Evolutionary conservation across 257 asterid species (phyloP).

Genomic region (Lycium barbarum): DNA sequence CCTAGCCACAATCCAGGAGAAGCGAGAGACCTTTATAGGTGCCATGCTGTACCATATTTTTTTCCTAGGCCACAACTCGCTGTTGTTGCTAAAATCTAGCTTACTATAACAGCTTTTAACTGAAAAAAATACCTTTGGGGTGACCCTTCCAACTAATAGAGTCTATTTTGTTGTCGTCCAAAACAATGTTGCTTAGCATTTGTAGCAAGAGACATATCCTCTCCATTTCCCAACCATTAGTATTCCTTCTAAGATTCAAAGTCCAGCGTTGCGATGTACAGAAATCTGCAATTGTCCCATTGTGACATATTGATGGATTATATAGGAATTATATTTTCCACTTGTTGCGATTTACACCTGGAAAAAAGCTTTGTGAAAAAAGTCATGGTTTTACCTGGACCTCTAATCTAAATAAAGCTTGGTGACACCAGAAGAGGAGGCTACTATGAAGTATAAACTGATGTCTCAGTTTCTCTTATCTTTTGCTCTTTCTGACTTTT

Average conservation of each 20-base stretch:
- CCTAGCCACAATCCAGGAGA: constrained; percentile 10
- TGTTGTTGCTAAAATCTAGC: neutral
- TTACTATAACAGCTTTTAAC: neutral
- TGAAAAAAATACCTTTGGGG: neutral
- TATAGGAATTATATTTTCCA: constrained; percentile 12
- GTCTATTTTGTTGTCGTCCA: neutral
- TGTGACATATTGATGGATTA: neutral
- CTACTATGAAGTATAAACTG: neutral
- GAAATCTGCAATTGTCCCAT: neutral
- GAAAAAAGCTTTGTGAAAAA: neutral
- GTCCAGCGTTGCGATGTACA: neutral
- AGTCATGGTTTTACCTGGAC: neutral
- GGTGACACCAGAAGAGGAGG: constrained; percentile 20
- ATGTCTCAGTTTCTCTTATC: neutral
- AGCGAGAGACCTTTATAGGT: neutral
- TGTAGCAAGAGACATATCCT: neutral
- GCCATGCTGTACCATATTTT: neutral
- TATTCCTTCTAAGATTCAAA: constrained; percentile 12
- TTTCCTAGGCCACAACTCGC: neutral
- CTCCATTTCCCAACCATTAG: neutral
- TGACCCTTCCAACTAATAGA: constrained; percentile 9
- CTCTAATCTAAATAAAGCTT: constrained; percentile 23
- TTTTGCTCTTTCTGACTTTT: neutral
- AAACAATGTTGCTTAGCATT: constrained; percentile 1
- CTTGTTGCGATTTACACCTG: neutral